Conservation (phyloP, 2,329 filamentous ascomycete species). For the Cryphonectria japonica region DNA sequence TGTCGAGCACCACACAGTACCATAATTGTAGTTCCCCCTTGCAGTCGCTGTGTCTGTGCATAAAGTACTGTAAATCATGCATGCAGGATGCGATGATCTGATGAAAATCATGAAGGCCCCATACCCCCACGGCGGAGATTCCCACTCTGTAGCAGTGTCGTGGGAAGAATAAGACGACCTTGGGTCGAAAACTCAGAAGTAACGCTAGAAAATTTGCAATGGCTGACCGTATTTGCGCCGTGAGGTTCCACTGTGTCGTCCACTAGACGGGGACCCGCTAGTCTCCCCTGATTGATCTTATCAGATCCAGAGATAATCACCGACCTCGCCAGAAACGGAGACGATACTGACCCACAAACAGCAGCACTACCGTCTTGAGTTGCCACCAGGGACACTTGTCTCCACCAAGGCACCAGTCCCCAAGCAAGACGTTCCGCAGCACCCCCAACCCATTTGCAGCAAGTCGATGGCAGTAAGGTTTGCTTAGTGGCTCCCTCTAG, state of each 20-base stretch:
- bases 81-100: background rate
- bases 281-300: constrained; percentile 49
- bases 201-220: background rate
- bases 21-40: background rate
- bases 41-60: background rate
- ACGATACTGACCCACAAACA: constrained; percentile 26
- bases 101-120: background rate
- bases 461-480: constrained; percentile 19
- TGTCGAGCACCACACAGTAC: background rate
- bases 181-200: background rate
- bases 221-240: background rate
- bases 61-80: background rate
- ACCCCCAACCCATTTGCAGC: constrained; percentile 13
- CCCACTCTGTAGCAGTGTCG: background rate
- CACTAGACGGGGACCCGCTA: constrained; percentile 6
- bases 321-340: constrained; percentile 44
- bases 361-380: constrained; percentile 28
- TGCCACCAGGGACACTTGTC: constrained; percentile 14
- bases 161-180: background rate
- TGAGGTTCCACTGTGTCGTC: background rate
- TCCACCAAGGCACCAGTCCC: background rate
- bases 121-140: background rate
- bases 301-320: constrained; percentile 58
- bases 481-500: constrained; percentile 21
- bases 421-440: constrained; percentile 20